These are phyloP conservation scores for Chernovozyma sophiae-reginae DNA, from an alignment of 1,139 yeast species.

Conservation along the genomic window DNA sequence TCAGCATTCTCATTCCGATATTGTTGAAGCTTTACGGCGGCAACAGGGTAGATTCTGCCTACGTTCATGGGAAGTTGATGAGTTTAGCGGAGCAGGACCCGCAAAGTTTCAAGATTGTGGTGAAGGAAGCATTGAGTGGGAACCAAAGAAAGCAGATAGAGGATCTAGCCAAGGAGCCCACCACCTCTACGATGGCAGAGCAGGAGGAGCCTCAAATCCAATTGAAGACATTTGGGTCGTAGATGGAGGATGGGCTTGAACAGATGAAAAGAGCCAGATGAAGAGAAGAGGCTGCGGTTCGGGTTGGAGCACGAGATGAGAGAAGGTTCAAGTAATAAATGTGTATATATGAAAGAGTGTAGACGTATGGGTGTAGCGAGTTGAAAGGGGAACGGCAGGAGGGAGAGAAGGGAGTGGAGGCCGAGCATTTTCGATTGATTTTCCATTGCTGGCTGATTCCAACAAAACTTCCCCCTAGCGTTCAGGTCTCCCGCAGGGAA, in stretches of 20 bases:
- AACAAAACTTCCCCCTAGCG: background rate
- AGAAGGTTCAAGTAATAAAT: no score
- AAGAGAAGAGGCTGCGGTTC: no score
- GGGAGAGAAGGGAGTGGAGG: background rate
- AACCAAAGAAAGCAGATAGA: conserved; percentile 40
- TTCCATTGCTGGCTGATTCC: background rate
- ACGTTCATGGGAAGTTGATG: conserved; percentile 49
- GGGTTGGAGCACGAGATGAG: no score
- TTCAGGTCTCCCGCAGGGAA: no score
- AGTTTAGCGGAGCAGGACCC: conserved; percentile 49
- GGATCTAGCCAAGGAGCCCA: conserved; percentile 29
- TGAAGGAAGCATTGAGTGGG: conserved; percentile 31
- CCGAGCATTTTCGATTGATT: no score
- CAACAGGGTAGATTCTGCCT: conserved; percentile 25
- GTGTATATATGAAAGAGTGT: no score
- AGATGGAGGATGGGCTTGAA: no score
- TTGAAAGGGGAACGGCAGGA: background rate
- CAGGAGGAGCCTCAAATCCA: conserved; percentile 25
- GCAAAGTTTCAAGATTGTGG: conserved; percentile 50
- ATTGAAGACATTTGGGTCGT: conserved; percentile 30
- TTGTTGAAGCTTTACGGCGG: conserved; percentile 37
- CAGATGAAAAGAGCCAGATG: no score
- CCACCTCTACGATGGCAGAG: conserved; percentile 4
- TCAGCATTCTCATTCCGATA: conserved; percentile 47
- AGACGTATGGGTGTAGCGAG: no score